Evolutionary conservation across 805 yeast species (phyloP).

Genomic region (Candida xyloterini): DNA sequence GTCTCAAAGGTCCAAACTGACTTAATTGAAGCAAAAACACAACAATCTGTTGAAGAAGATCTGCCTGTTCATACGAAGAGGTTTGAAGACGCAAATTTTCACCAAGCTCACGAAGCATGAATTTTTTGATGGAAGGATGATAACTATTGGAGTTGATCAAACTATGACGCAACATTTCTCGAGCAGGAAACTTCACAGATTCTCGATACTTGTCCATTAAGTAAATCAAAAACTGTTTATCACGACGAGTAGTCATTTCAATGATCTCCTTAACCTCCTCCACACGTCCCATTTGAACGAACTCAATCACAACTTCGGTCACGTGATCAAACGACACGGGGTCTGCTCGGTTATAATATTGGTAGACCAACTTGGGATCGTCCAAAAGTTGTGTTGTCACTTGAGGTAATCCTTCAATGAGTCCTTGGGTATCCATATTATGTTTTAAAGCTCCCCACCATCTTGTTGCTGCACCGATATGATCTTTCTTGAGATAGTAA

Average conservation of each 20-base stretch:
- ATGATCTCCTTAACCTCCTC: conserved; percentile 23
- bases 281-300: conserved; percentile 20
- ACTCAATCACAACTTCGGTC: conserved; percentile 22
- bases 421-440: conserved; percentile 26
- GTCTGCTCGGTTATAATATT: conserved; percentile 29
- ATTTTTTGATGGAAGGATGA: conserved; percentile 16
- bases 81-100: conserved; percentile 10
- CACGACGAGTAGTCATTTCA: conserved; percentile 21
- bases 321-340: conserved; percentile 28
- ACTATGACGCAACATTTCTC: conserved; percentile 23
- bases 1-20: background rate
- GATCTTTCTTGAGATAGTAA: conserved; percentile 29
- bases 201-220: conserved; percentile 18
- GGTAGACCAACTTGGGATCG: conserved; percentile 22
- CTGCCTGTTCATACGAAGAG: conserved; percentile 21
- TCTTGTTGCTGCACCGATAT: conserved; percentile 27
- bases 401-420: conserved; percentile 19
- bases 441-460: conserved; percentile 33
- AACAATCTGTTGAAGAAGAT: conserved; percentile 16
- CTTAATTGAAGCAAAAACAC: conserved; percentile 1
- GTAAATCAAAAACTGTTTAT: conserved; percentile 21
- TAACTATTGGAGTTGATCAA: conserved; percentile 7
- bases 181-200: conserved; percentile 21
- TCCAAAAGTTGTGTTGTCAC: conserved; percentile 24
- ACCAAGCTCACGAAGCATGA: conserved; percentile 19